Percentiles rank a stretch among this genome's conserved stretches.
phyloP scores from a whole-genome alignment of 805 yeast genomes.

The Wickerhamiella spandovensis region DNA sequence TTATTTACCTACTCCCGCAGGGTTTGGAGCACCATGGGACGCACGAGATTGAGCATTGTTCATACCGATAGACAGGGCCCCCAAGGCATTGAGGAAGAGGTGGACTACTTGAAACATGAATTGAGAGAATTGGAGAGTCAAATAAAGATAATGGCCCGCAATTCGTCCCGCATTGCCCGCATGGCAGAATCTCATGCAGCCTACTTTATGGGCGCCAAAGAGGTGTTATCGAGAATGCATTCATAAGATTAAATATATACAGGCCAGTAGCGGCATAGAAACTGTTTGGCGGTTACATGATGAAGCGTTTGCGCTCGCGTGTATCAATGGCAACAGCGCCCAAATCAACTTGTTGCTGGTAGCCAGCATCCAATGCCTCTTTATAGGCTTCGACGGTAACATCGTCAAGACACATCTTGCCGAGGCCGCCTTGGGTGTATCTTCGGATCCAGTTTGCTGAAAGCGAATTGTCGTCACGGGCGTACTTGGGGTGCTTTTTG shows the following conservation, averaged over 20 bases:
- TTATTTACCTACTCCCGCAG: no score
- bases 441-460: slow-evolving; percentile 13
- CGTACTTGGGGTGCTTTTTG: background rate
- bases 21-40: background rate
- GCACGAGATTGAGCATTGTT: background rate
- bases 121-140: background rate
- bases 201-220: background rate
- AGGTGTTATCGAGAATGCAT: background rate
- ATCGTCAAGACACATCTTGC: slow-evolving; percentile 9
- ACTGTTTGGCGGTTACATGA: slow-evolving; percentile 2
- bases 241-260: background rate
- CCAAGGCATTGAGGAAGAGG: background rate
- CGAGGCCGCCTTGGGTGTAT: slow-evolving; percentile 8
- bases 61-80: background rate
- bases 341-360: slow-evolving; percentile 1
- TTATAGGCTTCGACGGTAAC: slow-evolving; percentile 2
- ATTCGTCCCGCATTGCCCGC: background rate
- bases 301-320: slow-evolving; percentile 1
- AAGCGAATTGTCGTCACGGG: slow-evolving; percentile 5
- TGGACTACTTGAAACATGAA: background rate
- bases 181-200: background rate
- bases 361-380: background rate
- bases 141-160: background rate
- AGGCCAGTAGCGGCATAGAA: no score
- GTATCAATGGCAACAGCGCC: slow-evolving; percentile 1